Evolutionary conservation across 768 basidiomycete genomes (phyloP).

Genomic region (Xerocomellus amylosporus): DNA sequence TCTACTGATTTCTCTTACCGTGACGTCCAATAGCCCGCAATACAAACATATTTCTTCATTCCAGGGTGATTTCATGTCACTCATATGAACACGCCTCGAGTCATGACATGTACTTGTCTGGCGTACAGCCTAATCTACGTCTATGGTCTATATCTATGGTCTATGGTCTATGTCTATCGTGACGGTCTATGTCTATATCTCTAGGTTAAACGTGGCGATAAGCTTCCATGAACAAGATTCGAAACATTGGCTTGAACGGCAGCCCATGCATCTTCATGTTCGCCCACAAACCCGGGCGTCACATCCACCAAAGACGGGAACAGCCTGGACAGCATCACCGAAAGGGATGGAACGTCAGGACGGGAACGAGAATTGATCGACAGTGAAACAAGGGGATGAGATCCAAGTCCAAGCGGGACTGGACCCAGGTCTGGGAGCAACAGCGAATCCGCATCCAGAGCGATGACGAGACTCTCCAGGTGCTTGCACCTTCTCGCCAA

Average conservation of each 20-base stretch:
- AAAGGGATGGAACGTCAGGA: slow-evolving; percentile 29
- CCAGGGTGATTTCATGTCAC: slow-evolving; percentile 16
- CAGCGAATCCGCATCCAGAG: slow-evolving; percentile 10
- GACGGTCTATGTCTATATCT: slow-evolving; percentile 2
- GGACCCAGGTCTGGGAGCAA: background rate
- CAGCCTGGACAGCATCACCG: slow-evolving; percentile 31
- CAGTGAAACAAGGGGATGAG: slow-evolving; percentile 31
- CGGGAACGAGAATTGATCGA: slow-evolving; percentile 34
- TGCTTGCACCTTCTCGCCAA: slow-evolving; percentile 18
- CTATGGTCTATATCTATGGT: slow-evolving; percentile 2
- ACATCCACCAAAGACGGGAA: slow-evolving; percentile 40
- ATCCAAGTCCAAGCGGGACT: background rate
- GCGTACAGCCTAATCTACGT: background rate
- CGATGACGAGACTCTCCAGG: slow-evolving; percentile 19
- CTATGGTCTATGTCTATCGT: background rate
- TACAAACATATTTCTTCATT: slow-evolving; percentile 12
- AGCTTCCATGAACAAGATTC: background rate
- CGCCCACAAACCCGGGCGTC: slow-evolving; percentile 33
- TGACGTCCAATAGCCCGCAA: background rate
- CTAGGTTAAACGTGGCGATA: background rate
- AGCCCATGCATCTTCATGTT: slow-evolving; percentile 33
- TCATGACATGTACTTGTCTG: background rate
- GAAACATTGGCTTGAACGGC: slow-evolving; percentile 12
- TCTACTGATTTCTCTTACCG: background rate
- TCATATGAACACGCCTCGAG: no score